These are phyloP conservation scores for Cordyceps farinosa DNA, from an alignment of 2,329 filamentous ascomycete genomes.

Conservation along the genomic window DNA sequence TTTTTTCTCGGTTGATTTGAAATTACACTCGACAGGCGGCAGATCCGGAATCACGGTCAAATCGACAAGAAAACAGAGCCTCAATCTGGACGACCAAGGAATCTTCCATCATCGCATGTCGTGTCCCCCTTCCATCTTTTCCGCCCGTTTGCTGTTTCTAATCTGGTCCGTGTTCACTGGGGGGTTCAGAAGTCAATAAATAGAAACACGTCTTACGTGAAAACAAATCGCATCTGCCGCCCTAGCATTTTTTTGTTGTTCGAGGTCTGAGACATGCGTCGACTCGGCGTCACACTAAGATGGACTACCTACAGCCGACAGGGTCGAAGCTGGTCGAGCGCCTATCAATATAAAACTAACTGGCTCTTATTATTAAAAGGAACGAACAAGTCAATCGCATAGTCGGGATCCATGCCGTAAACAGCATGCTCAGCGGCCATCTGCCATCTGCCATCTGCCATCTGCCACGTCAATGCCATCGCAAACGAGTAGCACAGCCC, in stretches of 20 bases:
- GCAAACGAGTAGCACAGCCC: background rate
- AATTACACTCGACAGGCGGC: background rate
- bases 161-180: background rate
- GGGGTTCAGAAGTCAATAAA: background rate
- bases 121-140: no score
- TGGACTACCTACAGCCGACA: background rate
- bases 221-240: background rate
- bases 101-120: no score
- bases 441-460: background rate
- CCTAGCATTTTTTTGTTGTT: background rate
- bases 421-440: background rate
- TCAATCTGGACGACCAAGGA: background rate
- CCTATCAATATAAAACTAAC: constrained; percentile 4
- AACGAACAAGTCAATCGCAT: background rate
- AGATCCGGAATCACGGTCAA: background rate
- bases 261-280: constrained; percentile 12
- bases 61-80: background rate
- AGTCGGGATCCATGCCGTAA: background rate
- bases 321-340: background rate
- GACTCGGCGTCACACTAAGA: constrained; percentile 8
- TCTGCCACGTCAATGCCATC: constrained; percentile 6
- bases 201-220: background rate
- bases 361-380: background rate
- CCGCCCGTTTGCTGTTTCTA: background rate
- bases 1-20: background rate